Base-by-base conservation (phyloP, 129 eudicot genomes). In the Escallonia herrerae region DNA sequence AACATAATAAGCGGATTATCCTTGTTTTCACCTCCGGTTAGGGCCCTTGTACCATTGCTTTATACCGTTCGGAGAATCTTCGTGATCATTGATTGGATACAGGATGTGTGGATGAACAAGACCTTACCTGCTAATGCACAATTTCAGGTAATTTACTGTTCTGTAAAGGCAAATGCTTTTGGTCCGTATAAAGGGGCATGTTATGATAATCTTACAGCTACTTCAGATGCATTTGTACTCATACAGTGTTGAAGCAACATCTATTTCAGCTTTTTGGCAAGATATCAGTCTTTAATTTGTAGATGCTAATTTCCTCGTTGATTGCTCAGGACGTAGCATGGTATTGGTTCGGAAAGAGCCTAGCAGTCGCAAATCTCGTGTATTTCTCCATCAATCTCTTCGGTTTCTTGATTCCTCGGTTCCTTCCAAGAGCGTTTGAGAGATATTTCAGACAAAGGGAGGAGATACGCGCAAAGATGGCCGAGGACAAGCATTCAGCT, bases 11-110 rank as follows among this genome's bases (percentile, higher is more conserved):
- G 89, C 37, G 95, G 89, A n/a, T 62, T 91, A 22, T 82, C 89
- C 7, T 67, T 91, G 86, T 91, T 91, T 76, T 91, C 97, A 14
- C 85, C 97, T 15, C 97, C 97, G 3, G 89, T 91, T 41, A 87
- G 97, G 70, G 97, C 97, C 8, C 71, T 91, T n/a, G 95, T 87
- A 42, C 97, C 96, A 1, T 43, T 87, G 83, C 74, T 91, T 11
- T 91, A 91, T 48, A 91, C 97, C 0, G 89, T 83, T 22, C 74
- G 96, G 75, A 79, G 97, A 48, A 62, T 91, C 56, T 91, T 91
- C 33, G 90, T 87, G 8, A 67, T 85, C 44, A 56, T 91, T 63
- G 97, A 91, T 59, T 91, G 97, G 97, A 75, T 85, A 15, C 81
- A 79, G 52, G 95, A 87, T 71, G 96, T 83, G 2, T 91, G 94